These are phyloP conservation scores for Pyrenopolyporus hunteri DNA, from an alignment of 495 filamentous ascomycete species.

Conservation along the genomic window DNA sequence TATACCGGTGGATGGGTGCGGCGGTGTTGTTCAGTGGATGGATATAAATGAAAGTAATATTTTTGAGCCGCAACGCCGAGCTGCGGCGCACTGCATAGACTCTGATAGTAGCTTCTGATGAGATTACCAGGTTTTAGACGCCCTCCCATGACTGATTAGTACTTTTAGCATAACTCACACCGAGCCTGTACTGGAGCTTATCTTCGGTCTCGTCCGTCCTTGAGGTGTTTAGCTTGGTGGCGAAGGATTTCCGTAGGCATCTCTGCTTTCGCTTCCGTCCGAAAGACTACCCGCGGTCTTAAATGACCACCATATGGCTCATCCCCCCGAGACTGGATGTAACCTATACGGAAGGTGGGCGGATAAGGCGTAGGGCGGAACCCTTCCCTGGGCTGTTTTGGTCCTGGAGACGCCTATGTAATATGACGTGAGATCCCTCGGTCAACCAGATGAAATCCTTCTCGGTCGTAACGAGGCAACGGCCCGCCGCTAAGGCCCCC, in stretches of 20 bases:
- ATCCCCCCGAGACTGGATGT: slow-evolving; percentile 9
- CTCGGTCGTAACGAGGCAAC: slow-evolving; percentile 23
- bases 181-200: neutral
- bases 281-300: slow-evolving; percentile 5
- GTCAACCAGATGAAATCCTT: slow-evolving; percentile 33
- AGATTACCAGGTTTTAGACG: neutral
- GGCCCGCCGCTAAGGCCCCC: slow-evolving; percentile 20
- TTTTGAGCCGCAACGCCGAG: slow-evolving; percentile 23
- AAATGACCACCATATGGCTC: slow-evolving; percentile 8
- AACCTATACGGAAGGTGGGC: slow-evolving; percentile 23
- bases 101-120: slow-evolving; percentile 2
- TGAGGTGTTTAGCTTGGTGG: slow-evolving; percentile 7
- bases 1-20: slow-evolving; percentile 13
- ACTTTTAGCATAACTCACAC: neutral
- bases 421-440: slow-evolving; percentile 40
- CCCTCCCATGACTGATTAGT: neutral
- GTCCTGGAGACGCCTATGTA: slow-evolving; percentile 19
- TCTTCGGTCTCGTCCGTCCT: neutral
- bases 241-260: slow-evolving; percentile 16
- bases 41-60: slow-evolving; percentile 3
- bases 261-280: neutral
- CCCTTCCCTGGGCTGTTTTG: slow-evolving; percentile 8
- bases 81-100: slow-evolving; percentile 10
- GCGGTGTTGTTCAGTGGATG: slow-evolving; percentile 4
- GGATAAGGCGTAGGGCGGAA: neutral